Evolutionary conservation across 441 rosid species (phyloP).

Genomic region (Aleurites moluccanus): DNA sequence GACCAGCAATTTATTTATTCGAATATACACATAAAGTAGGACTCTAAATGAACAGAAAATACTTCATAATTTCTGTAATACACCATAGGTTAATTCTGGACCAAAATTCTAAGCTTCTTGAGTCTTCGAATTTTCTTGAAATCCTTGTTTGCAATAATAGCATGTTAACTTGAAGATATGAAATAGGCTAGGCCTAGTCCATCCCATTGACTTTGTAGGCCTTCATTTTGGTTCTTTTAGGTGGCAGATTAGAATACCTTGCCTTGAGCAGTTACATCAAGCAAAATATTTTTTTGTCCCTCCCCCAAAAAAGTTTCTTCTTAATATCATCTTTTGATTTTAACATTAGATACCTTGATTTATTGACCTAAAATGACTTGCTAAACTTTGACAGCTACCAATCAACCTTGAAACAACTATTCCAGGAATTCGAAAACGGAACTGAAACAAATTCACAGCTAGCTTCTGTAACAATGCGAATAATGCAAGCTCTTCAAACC

Average conservation of each 20-base stretch:
- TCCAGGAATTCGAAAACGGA: constrained; percentile 80
- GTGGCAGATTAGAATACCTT: background rate
- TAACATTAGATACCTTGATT: background rate
- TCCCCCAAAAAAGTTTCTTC: background rate
- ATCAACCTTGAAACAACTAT: constrained; percentile 91
- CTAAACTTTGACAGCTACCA: constrained; percentile 69
- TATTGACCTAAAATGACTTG: constrained; percentile 20
- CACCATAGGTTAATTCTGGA: background rate
- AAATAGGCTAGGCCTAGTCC: background rate
- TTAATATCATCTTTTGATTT: background rate
- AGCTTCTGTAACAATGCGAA: constrained; percentile 85
- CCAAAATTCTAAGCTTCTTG: background rate
- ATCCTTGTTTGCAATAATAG: background rate
- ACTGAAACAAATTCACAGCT: constrained; percentile 73
- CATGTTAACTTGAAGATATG: constrained; percentile 1
- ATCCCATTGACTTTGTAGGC: background rate
- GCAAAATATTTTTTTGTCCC: background rate
- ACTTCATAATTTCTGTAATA: too few relatives aligned
- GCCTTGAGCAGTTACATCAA: background rate
- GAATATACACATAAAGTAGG: too few relatives aligned
- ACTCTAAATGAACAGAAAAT: background rate
- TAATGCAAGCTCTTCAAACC: constrained; percentile 98
- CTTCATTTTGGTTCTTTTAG: background rate
- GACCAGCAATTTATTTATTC: too few relatives aligned
- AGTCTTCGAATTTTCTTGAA: background rate